Evolutionary conservation across 202 grass and related monocot genomes (phyloP), one percentile per base, ranked within the genome.

Genomic region (Setaria italica): DNA sequence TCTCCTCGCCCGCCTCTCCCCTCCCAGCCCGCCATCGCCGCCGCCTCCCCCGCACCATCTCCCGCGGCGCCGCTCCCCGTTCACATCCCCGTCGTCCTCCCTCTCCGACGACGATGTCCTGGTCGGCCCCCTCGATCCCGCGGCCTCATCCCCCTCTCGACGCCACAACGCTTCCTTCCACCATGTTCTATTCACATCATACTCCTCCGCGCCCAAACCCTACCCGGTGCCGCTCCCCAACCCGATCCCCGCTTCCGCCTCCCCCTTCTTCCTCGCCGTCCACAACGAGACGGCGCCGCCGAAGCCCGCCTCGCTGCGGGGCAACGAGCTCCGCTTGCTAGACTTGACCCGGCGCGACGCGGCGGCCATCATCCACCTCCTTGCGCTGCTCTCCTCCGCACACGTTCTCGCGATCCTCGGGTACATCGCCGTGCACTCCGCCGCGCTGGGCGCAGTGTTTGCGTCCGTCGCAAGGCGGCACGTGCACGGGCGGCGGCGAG

Each of bases 361-460:
- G 9, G 85, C 67, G 49, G 85, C 90, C 37, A 91, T 96, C 68
- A 30, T 92, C 75, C 91, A 92, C 80, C 88, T 99, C 62, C 62
- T 96, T 17, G 78, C 87, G 51, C 77, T 99, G 67, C 90, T 99
- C 67, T 94, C 92, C 72, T 84, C 88, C 30, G 84, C 89, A 54
- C 91, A 99, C 70, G 88, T 90, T 59, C 84, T 98, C 64, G 89
- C 91, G 30, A 94, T 98, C 80, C 54, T 95, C 9, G 93, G 89
- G 11, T 96, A 92, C 76, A 90, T 99, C 57, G 51, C 86, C 33
- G 84, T 89, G 39, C 92, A 96, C 87, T 92, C 97, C 46, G 75
- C 84, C 0, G 87, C 91, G 48, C 85, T 99, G 3, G 96, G 93
- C 9, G 60, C 85, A 8, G 93, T 94, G 59, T 96, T 96, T 70